Conservation (phyloP, 495 filamentous ascomycete species). For the Penicillium desertorum region DNA sequence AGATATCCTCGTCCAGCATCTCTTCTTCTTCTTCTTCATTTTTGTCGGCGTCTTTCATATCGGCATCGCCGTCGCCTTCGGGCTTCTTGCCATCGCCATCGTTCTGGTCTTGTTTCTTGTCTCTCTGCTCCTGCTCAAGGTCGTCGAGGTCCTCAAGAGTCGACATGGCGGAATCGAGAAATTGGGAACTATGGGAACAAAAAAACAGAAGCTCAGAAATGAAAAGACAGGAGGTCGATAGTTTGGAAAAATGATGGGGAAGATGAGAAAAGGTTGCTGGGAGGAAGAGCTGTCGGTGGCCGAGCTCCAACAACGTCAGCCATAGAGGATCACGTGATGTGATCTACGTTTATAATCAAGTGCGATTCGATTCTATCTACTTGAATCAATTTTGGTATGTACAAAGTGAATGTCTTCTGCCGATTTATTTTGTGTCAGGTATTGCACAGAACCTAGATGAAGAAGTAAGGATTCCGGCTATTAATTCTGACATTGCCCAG, state of each 20-base stretch:
- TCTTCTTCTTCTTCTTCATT: conserved; percentile 73
- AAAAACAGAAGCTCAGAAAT: conserved; percentile 3
- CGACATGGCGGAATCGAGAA: conserved; percentile 58
- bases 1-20: conserved; percentile 84
- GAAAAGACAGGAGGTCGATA: conserved; percentile 13
- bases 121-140: conserved; percentile 73
- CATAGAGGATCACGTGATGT: conserved; percentile 39
- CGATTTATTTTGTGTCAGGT: background rate
- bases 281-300: conserved; percentile 32
- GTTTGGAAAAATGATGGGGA: conserved; percentile 17
- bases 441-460: background rate
- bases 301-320: conserved; percentile 50
- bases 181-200: conserved; percentile 12
- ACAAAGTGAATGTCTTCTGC: background rate
- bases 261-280: conserved; percentile 30
- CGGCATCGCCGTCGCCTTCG: conserved; percentile 66
- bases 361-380: background rate
- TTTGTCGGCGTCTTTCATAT: conserved; percentile 84
- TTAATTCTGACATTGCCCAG: conserved; percentile 28
- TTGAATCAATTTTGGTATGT: background rate
- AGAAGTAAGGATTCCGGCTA: background rate
- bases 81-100: conserved; percentile 58
- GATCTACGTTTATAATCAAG: conserved; percentile 12
- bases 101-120: conserved; percentile 65
- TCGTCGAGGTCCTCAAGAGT: conserved; percentile 84